A percentile compares a stretch with the other conserved stretches of the same genome.
Evolutionary conservation across 2,329 filamentous ascomycete species (phyloP).

Genomic region (Penicillium sp.): DNA sequence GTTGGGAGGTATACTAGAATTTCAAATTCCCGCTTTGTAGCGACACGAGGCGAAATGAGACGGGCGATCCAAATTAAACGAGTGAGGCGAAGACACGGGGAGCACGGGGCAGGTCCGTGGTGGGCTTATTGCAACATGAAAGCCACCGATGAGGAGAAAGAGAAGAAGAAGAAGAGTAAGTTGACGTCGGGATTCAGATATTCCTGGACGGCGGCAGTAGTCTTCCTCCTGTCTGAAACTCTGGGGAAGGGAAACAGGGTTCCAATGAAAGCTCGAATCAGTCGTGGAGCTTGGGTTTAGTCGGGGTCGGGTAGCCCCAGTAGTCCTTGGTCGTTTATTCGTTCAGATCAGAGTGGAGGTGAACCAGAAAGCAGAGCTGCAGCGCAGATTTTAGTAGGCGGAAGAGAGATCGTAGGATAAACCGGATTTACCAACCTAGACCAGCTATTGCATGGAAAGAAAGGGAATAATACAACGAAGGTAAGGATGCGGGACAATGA

Average conservation of each 20-base stretch:
- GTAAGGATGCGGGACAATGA: neutral
- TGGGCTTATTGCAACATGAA: constrained; percentile 7
- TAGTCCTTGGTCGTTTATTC: constrained; percentile 1
- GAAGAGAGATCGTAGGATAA: neutral
- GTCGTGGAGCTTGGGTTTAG: constrained; percentile 9
- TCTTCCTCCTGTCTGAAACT: constrained; percentile 1
- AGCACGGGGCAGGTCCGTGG: neutral
- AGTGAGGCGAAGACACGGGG: constrained; percentile 4
- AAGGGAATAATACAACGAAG: constrained; percentile 5
- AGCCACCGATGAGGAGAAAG: neutral
- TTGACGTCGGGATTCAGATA: neutral
- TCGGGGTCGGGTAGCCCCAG: constrained; percentile 14
- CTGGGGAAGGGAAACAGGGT: constrained; percentile 9
- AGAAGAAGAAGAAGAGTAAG: neutral
- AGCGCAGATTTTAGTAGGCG: neutral
- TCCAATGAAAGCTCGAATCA: constrained; percentile 15
- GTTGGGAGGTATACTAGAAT: neutral
- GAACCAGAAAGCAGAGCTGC: constrained; percentile 1
- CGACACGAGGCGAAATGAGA: neutral
- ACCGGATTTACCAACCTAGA: neutral
- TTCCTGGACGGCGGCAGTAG: neutral
- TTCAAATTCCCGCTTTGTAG: neutral
- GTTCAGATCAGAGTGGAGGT: neutral
- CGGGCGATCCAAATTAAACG: constrained; percentile 9
- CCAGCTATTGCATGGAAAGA: neutral